Evolutionary conservation across 78 protist genomes (phyloP).

Genomic region (Acrasis kona): DNA sequence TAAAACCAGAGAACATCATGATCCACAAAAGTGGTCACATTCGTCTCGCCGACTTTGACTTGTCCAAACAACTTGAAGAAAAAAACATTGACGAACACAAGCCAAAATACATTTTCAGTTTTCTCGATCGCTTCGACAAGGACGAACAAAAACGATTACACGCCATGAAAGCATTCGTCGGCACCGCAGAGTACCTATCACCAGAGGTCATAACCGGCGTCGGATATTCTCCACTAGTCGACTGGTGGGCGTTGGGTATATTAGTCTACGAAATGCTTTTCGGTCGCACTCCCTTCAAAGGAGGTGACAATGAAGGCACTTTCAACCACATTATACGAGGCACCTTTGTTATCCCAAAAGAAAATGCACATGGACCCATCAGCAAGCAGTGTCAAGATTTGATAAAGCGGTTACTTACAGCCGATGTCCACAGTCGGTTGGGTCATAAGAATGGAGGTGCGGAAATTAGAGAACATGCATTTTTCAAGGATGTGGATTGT

Average conservation of each 20-base stretch:
- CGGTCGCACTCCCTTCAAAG: constrained; percentile 26
- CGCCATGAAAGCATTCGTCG: constrained; percentile 51
- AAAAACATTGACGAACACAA: background rate
- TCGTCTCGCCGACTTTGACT: constrained; percentile 83
- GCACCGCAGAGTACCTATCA: constrained; percentile 63
- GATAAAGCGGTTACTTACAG: no score
- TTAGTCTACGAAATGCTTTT: constrained; percentile 43
- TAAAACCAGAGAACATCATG: constrained; percentile 74
- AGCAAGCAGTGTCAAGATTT: no score
- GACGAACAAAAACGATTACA: background rate
- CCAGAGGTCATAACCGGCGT: constrained; percentile 47
- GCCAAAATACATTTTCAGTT: background rate
- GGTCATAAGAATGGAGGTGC: no score
- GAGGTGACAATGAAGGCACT: constrained; percentile 9
- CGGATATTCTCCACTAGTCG: constrained; percentile 36
- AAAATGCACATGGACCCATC: no score
- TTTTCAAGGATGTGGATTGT: no score
- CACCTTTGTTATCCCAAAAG: no score
- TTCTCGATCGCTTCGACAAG: background rate
- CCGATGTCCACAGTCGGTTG: no score
- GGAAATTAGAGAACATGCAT: no score
- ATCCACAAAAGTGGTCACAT: constrained; percentile 71
- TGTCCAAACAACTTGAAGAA: constrained; percentile 28
- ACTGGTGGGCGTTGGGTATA: constrained; percentile 62
- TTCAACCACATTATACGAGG: background rate